Base-by-base conservation (phyloP, 805 yeast species). In the Starmerella vaccinii region DNA sequence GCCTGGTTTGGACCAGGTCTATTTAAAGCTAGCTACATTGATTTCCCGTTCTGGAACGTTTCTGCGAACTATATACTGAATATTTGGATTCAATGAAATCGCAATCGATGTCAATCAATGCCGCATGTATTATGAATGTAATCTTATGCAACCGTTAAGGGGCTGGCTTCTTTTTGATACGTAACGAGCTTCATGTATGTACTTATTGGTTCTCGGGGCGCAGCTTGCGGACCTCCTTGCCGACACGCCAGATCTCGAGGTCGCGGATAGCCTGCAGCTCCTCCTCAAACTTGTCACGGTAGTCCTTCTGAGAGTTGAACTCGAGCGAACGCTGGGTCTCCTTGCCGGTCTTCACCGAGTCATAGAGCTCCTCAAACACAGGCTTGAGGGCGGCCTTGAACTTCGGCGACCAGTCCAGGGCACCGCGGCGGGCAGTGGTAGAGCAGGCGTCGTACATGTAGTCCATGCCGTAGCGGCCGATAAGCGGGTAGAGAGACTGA, bases 361-460 rank as follows among this genome's bases (percentile, higher is more conserved):
- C 87, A 80, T 92, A 92, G 68, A 92, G 80, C 69, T 92, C 95
- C 74, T 84, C 80, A 81, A 92, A 92, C 55, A 92, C 97, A 67
- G 98, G 97, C 80, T 92, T 92, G 75, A 92, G 80, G 68, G 97
- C 96, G 64, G 86, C 90, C 81, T 89, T 89, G 88, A 92, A 92
- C 74, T 84, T 77, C 74, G 97, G 97, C 80, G 92, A 90, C 98
- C 98, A 92, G 79, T 92, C 98, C 66, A 92, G 81, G 70, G 98
- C 98, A 81, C 98, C 98, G 78, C 98, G 87, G 81, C 97, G 88
- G 67, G 98, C 98, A 63, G 98, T 92, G 69, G 98, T 92, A 63
- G 98, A 92, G 77, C 98, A 92, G 66, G 98, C 98, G 71, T 92
- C 97, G 82, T 92, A 92, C 98, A 92, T 92, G 90, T 92, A 92